A percentile compares a stretch with the other conserved stretches of the same genome.
These are phyloP conservation scores for Citrullus mucosospermus DNA, from an alignment of 306 rosid genomes.

Conservation along the genomic window DNA sequence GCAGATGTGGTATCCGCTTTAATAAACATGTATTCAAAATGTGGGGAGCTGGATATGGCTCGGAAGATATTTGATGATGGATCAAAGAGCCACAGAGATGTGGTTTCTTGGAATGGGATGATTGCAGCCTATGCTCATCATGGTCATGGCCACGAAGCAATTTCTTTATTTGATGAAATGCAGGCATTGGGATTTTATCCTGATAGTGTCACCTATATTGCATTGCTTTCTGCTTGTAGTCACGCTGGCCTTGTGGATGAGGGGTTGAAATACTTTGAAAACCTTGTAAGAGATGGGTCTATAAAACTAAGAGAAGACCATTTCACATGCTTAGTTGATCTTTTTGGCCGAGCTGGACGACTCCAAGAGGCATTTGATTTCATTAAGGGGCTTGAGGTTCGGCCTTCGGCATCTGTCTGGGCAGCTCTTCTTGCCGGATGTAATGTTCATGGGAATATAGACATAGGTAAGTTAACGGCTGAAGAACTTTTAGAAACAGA, in stretches of 20 bases:
- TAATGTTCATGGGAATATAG: slow-evolving; percentile 21
- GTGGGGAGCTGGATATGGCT: slow-evolving; percentile 32
- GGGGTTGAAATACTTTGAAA: slow-evolving; percentile 25
- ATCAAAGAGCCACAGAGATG: slow-evolving; percentile 21
- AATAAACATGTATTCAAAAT: slow-evolving; percentile 44
- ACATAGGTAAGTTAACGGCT: slow-evolving; percentile 27
- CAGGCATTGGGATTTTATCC: slow-evolving; percentile 18
- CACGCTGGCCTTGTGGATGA: slow-evolving; percentile 41
- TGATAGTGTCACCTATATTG: slow-evolving; percentile 34
- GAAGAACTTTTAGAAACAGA: slow-evolving; percentile 23
- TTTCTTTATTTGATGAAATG: slow-evolving; percentile 29
- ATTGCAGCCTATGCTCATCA: slow-evolving; percentile 46
- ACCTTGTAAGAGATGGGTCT: slow-evolving; percentile 19
- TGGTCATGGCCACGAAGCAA: slow-evolving; percentile 32
- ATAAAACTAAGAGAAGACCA: slow-evolving; percentile 34
- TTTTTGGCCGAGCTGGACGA: slow-evolving; percentile 38
- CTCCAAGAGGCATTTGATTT: slow-evolving; percentile 30
- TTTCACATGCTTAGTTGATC: slow-evolving; percentile 36
- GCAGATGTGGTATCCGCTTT: slow-evolving; percentile 30
- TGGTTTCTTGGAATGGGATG: slow-evolving; percentile 43
- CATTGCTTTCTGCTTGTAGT: slow-evolving; percentile 42
- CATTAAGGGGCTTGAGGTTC: slow-evolving; percentile 19
- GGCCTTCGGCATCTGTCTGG: slow-evolving; percentile 26
- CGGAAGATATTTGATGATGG: slow-evolving; percentile 32
- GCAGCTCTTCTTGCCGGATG: slow-evolving; percentile 43